Evolutionary conservation across 805 yeast species (phyloP).

Genomic region (Saturnispora dispora): DNA sequence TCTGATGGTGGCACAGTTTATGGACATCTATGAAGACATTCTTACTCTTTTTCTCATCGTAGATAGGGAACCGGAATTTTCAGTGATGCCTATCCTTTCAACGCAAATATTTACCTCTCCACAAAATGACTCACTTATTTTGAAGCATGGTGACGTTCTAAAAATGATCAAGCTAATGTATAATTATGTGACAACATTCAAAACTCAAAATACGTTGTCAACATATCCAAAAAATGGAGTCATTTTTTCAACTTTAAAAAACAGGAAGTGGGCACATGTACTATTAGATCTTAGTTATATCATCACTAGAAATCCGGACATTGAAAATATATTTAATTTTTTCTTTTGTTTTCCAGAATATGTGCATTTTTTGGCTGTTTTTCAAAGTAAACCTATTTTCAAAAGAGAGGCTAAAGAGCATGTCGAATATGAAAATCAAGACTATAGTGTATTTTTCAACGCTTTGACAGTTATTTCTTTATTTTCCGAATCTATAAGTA

Average conservation of each 20-base stretch:
- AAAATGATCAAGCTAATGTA: slow-evolving; percentile 54
- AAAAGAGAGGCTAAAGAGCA: slow-evolving; percentile 70
- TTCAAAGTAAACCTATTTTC: slow-evolving; percentile 72
- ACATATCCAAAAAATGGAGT: slow-evolving; percentile 34
- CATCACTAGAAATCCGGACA: slow-evolving; percentile 56
- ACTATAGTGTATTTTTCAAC: slow-evolving; percentile 65
- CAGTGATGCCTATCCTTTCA: slow-evolving; percentile 62
- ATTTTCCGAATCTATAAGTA: slow-evolving; percentile 46
- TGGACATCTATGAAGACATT: slow-evolving; percentile 70
- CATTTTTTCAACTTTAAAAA: slow-evolving; percentile 39
- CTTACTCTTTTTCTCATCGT: slow-evolving; percentile 58
- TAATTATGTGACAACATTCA: slow-evolving; percentile 50
- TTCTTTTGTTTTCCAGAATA: slow-evolving; percentile 36
- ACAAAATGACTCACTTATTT: slow-evolving; percentile 56
- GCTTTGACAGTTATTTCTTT: slow-evolving; percentile 60
- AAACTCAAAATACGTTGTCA: slow-evolving; percentile 19
- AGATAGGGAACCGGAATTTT: slow-evolving; percentile 85
- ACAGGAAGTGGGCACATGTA: slow-evolving; percentile 68
- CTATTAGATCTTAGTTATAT: slow-evolving; percentile 75
- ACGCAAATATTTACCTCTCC: slow-evolving; percentile 90
- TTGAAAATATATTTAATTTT: slow-evolving; percentile 24
- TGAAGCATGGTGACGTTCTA: slow-evolving; percentile 54
- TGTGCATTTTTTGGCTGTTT: slow-evolving; percentile 54
- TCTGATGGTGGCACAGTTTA: slow-evolving; percentile 66
- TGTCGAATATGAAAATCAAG: slow-evolving; percentile 84